A percentile compares a stretch with the other conserved stretches of the same genome.
phyloP scores from a whole-genome alignment of 2,329 filamentous ascomycete genomes.

The Cladophialophora carrionii region DNA sequence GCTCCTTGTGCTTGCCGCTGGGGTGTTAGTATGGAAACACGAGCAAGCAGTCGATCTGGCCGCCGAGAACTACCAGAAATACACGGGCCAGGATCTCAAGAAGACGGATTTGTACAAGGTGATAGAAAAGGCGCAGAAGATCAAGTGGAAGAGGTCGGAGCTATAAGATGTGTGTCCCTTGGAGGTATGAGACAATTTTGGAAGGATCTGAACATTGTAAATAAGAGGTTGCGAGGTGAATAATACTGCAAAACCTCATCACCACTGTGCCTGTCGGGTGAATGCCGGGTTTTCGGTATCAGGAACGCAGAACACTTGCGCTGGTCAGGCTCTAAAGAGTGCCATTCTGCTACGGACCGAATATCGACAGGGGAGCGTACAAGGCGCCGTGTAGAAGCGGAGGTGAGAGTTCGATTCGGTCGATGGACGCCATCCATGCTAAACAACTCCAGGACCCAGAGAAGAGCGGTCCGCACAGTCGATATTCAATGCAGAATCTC shows the following conservation, averaged over 20 bases:
- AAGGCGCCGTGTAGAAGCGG: not conserved
- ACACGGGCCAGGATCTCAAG: conserved; percentile 15
- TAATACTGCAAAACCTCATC: not conserved
- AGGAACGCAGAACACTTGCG: not conserved
- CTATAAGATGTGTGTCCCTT: not conserved
- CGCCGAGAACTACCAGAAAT: conserved; percentile 20
- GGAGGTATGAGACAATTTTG: not conserved
- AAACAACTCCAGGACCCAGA: not conserved
- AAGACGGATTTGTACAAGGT: conserved; percentile 19
- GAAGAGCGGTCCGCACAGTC: not conserved
- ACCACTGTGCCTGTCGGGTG: not conserved
- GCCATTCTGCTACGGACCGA: not conserved
- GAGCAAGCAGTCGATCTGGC: conserved; percentile 13
- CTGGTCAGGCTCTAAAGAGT: not conserved
- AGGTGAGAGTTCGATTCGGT: not conserved
- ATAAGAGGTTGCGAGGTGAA: not conserved
- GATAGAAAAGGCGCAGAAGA: conserved; percentile 19
- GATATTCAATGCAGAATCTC: not conserved
- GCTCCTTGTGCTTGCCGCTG: conserved; percentile 11
- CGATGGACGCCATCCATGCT: not conserved
- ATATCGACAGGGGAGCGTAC: not conserved
- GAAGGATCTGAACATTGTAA: not conserved
- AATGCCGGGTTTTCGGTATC: not conserved
- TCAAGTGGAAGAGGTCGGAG: conserved; percentile 20
- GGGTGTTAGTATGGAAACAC: conserved; percentile 11